Evolutionary conservation across 345 rosid genomes (phyloP), one percentile per base, ranked within the genome.

Genomic region (Odontarrhena argentea): DNA sequence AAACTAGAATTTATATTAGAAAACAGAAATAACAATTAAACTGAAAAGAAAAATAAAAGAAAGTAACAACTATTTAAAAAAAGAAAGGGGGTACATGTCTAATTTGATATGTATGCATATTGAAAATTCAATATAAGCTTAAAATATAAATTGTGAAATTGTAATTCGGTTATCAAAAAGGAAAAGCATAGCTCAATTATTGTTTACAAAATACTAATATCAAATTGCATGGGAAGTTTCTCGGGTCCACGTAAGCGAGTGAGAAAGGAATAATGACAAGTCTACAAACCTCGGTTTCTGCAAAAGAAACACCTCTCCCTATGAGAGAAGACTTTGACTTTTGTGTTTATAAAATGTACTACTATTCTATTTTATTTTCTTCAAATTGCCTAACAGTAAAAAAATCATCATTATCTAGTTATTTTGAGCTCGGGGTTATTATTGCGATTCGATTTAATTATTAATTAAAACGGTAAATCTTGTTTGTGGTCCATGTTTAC

Each of bases 401-500:
- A 34, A 4, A 1, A 18, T 57, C 63, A 57, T 50, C 54, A 65
- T 49, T 56, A 57, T 65, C 47, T 71, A 22, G 15, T 65, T 64
- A 72, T 70, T 56, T 49, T 10, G 65, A 57, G 32, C 54, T 67
- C 48, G 26, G 59, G 61, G 67, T 66, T 37, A 59, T n/a, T 71
- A 63, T 55, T 55, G 36, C 28, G 18, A 15, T 13, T n/a, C 10
- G 13, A 9, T 3, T 41, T 64, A 37, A 56, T 65, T 48, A 35
- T 59, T 18, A 36, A 61, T 67, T 53, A 74, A 66, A 70, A 67
- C 30, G 57, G 68, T 67, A 68, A 68, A 67, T 55, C 69, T 68
- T 38, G 13, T 68, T 22, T 61, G 77, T 74, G 77, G 77, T 74
- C 77, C 77, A 68, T 74, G 74, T 68, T 67, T 74, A 74, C 73